Evolutionary conservation across 2,329 filamentous ascomycete genomes (phyloP), one percentile per base, ranked within the genome.

Genomic region (Alternaria angustiovoidea): DNA sequence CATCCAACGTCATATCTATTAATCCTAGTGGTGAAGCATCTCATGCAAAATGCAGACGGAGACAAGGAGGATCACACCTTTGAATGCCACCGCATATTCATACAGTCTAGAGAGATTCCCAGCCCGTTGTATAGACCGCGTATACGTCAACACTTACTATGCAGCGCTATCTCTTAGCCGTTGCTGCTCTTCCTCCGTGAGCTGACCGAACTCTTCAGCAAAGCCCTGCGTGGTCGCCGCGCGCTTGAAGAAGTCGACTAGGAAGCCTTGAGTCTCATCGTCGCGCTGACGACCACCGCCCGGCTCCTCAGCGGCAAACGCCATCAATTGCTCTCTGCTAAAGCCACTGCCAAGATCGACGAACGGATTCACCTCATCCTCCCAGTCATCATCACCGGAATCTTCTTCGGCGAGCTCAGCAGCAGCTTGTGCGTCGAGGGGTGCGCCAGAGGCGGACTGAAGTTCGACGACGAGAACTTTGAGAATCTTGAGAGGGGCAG

Each of bases 381-480:
- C 94, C 92, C 94, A 97, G 11, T 81, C 79, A 8, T 74, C 81
- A 56, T 81, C 78, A 38, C 80, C 78, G 28, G 91, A 91, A 59
- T 91, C 92, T 58, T 93, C 91, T 9, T 91, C 91, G 39, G 86
- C 84, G 2, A 86, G 83, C 0, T 87, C 87, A 0, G 87, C 86
- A 0, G 88, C 89, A 0, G 87, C 87, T 2, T 82, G 82, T 3
- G 84, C 81, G 42, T 87, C 86, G 83, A 51, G 88, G 82, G 61
- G 65, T n/a, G 81, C 80, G 24, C 92, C 92, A 5, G 91, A 89
- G 2, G 93, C 92, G 0, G 92, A 93, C 6, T 91, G 84, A 3
- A 99, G 87, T 80, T 99, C 95, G 74, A 97, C 93, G 47, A 98
- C 90, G 8, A 99, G 87, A 4, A 98, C 90, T 83, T 99, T 99